Percentiles rank a stretch among this genome's conserved stretches.
Evolutionary conservation across 2,329 filamentous ascomycete genomes (phyloP).

Genomic region (Zalaria obscura): DNA sequence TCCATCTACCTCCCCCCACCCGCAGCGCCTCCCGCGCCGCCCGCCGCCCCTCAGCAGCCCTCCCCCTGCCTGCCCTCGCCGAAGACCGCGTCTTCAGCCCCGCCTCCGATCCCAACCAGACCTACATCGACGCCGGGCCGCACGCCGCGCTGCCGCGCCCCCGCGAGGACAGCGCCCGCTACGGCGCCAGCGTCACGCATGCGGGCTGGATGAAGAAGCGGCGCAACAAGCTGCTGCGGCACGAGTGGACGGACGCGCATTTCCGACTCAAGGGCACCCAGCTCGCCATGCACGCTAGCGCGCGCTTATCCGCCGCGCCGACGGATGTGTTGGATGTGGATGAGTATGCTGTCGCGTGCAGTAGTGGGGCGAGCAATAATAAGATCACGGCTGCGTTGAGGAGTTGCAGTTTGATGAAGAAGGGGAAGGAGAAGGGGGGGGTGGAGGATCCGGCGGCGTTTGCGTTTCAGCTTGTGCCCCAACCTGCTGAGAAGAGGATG

Average conservation of each 20-base stretch:
- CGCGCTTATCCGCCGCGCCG: conserved; percentile 43
- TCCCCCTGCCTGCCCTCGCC: conserved; percentile 1
- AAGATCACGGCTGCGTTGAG: conserved; percentile 85
- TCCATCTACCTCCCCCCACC: conserved; percentile 26
- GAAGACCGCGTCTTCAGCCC: conserved; percentile 13
- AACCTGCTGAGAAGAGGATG: conserved; percentile 34
- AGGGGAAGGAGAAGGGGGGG: conserved; percentile 38
- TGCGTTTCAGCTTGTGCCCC: conserved; percentile 71
- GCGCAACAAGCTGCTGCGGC: conserved; percentile 72
- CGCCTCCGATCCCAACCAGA: conserved; percentile 4
- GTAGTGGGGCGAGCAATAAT: conserved; percentile 55
- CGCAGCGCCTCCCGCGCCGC: conserved; percentile 11
- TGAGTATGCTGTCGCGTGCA: conserved; percentile 79
- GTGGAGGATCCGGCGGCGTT: conserved; percentile 45
- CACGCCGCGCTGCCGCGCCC: conserved; percentile 22
- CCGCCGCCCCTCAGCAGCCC: conserved; percentile 15
- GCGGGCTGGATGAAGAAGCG: conserved; percentile 91
- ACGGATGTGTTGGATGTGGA: conserved; percentile 77
- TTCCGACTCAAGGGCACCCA: conserved; percentile 58
- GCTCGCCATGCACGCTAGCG: conserved; percentile 52
- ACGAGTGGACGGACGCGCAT: conserved; percentile 89
- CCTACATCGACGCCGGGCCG: conserved; percentile 21
- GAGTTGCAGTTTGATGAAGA: conserved; percentile 38
- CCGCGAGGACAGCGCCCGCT: conserved; percentile 8
- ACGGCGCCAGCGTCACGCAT: conserved; percentile 32